These are phyloP conservation scores for Dioszegia aurantiaca DNA, from an alignment of 768 basidiomycete genomes.

Conservation along the genomic window DNA sequence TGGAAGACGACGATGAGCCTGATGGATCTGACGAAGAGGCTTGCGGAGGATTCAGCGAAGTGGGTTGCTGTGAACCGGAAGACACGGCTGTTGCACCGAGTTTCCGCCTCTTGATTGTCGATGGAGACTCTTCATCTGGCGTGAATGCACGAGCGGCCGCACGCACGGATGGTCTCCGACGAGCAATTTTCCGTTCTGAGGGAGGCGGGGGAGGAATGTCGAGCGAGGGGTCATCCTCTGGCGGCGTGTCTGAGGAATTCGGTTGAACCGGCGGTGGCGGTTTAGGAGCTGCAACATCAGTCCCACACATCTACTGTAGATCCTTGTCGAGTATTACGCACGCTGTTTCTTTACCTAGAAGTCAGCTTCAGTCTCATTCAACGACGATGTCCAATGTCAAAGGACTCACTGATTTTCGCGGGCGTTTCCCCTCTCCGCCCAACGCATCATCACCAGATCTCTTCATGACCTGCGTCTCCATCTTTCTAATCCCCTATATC, in stretches of 20 bases:
- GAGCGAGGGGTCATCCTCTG: constrained; percentile 25
- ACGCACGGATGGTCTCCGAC: constrained; percentile 41
- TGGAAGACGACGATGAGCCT: constrained; percentile 5
- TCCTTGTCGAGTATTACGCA: constrained; percentile 10
- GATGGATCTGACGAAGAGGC: constrained; percentile 11
- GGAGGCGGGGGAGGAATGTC: constrained; percentile 45
- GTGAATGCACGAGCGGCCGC: constrained; percentile 25
- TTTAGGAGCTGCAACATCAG: not conserved
- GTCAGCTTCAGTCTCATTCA: not conserved
- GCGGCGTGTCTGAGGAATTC: constrained; percentile 37
- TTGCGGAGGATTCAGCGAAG: too few relatives aligned
- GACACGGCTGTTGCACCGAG: not conserved
- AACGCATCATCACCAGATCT: constrained; percentile 4
- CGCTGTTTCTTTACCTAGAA: constrained; percentile 28
- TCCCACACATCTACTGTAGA: too few relatives aligned
- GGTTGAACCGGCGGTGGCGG: not conserved
- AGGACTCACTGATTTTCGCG: constrained; percentile 11
- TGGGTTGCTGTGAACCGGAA: not conserved
- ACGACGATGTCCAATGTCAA: not conserved
- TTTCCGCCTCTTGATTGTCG: constrained; percentile 20
- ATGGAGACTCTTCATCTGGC: constrained; percentile 19
- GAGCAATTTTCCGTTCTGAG: constrained; percentile 42
- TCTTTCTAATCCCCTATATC: not conserved
- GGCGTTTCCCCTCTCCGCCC: constrained; percentile 9
- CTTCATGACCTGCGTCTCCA: constrained; percentile 9